Conservation (phyloP, 2,329 filamentous ascomycete genomes). For the Sphaerulina musiva region DNA sequence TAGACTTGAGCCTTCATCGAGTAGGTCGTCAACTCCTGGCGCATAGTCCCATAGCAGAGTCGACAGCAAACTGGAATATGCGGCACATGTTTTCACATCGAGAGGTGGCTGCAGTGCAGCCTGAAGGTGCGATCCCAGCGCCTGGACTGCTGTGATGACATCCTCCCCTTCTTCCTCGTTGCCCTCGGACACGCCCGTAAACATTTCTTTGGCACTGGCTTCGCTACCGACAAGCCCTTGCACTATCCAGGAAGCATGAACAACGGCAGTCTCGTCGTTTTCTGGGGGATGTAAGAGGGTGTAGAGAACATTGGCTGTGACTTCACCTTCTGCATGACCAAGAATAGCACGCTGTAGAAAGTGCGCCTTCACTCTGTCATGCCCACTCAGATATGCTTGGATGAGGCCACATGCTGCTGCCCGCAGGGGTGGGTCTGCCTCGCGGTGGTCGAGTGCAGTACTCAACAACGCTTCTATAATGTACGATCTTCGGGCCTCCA, state of each 20-base stretch:
- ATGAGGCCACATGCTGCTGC: slow-evolving; percentile 83
- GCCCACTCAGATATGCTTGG: slow-evolving; percentile 82
- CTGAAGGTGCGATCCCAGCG: slow-evolving; percentile 77
- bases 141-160: slow-evolving; percentile 88
- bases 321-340: slow-evolving; percentile 76
- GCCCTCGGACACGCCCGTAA: slow-evolving; percentile 80
- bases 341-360: slow-evolving; percentile 85
- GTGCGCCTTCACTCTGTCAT: slow-evolving; percentile 73
- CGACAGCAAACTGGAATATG: slow-evolving; percentile 81
- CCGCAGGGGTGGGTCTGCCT: slow-evolving; percentile 69
- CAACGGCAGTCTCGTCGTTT: slow-evolving; percentile 76
- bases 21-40: slow-evolving; percentile 84
- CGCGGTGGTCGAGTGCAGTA: slow-evolving; percentile 61
- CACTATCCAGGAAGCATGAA: slow-evolving; percentile 82
- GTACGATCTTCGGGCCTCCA: slow-evolving; percentile 52
- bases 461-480: slow-evolving; percentile 92
- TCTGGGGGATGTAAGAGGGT: slow-evolving; percentile 65
- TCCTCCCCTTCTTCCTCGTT: slow-evolving; percentile 87
- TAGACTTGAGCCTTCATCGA: slow-evolving; percentile 87
- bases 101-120: slow-evolving; percentile 61
- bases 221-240: slow-evolving; percentile 82
- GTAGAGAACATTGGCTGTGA: slow-evolving; percentile 73
- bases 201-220: slow-evolving; percentile 66
- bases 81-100: slow-evolving; percentile 72
- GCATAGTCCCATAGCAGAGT: slow-evolving; percentile 90